These are phyloP conservation scores for Claviceps capensis DNA, from an alignment of 2,329 filamentous ascomycete species.

Conservation along the genomic window DNA sequence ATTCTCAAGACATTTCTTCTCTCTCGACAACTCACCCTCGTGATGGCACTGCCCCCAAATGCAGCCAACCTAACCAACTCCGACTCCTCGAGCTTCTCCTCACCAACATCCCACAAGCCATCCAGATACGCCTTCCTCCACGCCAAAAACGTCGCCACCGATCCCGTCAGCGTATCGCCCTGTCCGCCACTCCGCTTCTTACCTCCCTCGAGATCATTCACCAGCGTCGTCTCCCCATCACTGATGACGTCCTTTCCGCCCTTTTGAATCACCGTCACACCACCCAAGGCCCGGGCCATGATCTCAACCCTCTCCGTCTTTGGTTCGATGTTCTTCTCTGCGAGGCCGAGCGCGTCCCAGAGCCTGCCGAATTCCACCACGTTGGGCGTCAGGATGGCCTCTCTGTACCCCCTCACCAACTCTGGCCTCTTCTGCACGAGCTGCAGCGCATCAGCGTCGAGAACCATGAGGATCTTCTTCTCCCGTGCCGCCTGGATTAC, in stretches of 20 bases:
- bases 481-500: slow-evolving; percentile 70
- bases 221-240: slow-evolving; percentile 61
- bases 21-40: slow-evolving; percentile 44
- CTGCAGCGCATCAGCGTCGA: slow-evolving; percentile 82
- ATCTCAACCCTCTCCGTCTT: slow-evolving; percentile 41
- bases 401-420: slow-evolving; percentile 64
- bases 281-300: slow-evolving; percentile 63
- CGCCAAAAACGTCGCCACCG: slow-evolving; percentile 73
- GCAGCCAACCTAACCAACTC: slow-evolving; percentile 65
- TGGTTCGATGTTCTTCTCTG: slow-evolving; percentile 22
- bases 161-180: slow-evolving; percentile 87
- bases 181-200: slow-evolving; percentile 87
- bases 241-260: slow-evolving; percentile 71
- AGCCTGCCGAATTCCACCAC: slow-evolving; percentile 82
- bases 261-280: slow-evolving; percentile 87
- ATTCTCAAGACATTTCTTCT: not conserved
- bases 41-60: slow-evolving; percentile 77
- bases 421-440: slow-evolving; percentile 64
- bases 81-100: slow-evolving; percentile 30
- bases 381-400: slow-evolving; percentile 87
- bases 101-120: slow-evolving; percentile 54
- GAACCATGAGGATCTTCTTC: slow-evolving; percentile 60
- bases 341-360: slow-evolving; percentile 58
- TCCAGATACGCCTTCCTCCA: slow-evolving; percentile 85
- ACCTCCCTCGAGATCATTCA: slow-evolving; percentile 67